phyloP scores from a whole-genome alignment of 2,329 filamentous ascomycete species.

The Coleophoma eucalyptorum region DNA sequence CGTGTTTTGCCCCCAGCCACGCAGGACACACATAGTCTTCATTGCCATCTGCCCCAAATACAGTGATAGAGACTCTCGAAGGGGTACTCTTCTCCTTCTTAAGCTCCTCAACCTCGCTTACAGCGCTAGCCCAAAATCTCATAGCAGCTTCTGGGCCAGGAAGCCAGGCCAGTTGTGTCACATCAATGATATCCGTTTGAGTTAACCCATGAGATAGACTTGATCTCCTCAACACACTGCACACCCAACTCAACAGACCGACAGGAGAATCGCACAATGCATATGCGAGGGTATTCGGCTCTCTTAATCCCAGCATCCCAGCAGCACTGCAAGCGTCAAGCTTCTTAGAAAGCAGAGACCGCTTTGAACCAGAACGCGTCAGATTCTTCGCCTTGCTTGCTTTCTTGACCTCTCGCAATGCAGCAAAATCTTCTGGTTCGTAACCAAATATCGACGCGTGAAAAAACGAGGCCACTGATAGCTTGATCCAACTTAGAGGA shows the following conservation, averaged over 20 bases:
- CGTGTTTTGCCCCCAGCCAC: slow-evolving; percentile 15
- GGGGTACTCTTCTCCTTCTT: background rate
- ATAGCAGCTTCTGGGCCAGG: slow-evolving; percentile 60
- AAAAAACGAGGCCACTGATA: slow-evolving; percentile 48
- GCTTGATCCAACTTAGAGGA: slow-evolving; percentile 49
- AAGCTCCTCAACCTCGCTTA: slow-evolving; percentile 10
- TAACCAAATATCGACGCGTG: slow-evolving; percentile 52
- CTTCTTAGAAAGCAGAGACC: slow-evolving; percentile 3
- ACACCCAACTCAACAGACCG: slow-evolving; percentile 51
- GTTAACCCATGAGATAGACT: slow-evolving; percentile 38
- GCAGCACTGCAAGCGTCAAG: slow-evolving; percentile 8
- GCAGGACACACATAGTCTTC: slow-evolving; percentile 19
- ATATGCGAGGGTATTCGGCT: slow-evolving; percentile 45
- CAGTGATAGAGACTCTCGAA: slow-evolving; percentile 17
- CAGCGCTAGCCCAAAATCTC: slow-evolving; percentile 45
- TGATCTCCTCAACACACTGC: slow-evolving; percentile 41
- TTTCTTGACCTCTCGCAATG: slow-evolving; percentile 23
- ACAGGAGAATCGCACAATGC: slow-evolving; percentile 59
- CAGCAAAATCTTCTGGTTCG: slow-evolving; percentile 43
- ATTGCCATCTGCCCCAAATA: slow-evolving; percentile 14
- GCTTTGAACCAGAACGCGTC: background rate
- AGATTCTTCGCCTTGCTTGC: background rate
- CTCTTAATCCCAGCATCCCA: slow-evolving; percentile 15
- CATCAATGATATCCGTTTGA: slow-evolving; percentile 52
- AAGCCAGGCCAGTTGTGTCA: slow-evolving; percentile 61